Percentiles rank a stretch among this genome's conserved stretches.
These are phyloP conservation scores for Penicillium brevicompactum DNA, from an alignment of 2,329 filamentous ascomycete species.

Conservation along the genomic window DNA sequence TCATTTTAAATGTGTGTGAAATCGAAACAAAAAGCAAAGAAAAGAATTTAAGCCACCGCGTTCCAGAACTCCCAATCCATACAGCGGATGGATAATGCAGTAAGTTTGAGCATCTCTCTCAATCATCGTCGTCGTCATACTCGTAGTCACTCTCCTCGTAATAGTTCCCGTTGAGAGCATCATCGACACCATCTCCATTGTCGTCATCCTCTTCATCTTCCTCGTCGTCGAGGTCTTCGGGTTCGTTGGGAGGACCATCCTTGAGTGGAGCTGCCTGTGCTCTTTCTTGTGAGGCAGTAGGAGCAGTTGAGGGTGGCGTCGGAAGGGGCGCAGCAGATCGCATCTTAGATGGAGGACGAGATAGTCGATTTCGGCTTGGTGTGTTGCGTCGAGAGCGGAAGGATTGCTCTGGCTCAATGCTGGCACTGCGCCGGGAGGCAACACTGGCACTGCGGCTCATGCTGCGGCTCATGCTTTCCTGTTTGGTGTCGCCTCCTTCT, in stretches of 20 bases:
- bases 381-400: conserved; percentile 18
- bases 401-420: conserved; percentile 24
- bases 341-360: conserved; percentile 8
- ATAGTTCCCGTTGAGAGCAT: conserved; percentile 33
- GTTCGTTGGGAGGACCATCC: neutral
- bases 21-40: neutral
- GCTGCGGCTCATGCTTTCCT: conserved; percentile 32
- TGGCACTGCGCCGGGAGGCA: conserved; percentile 32
- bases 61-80: neutral
- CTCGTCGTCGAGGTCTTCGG: neutral
- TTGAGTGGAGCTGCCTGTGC: neutral
- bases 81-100: neutral
- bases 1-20: conserved; percentile 6
- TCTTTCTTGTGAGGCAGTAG: neutral
- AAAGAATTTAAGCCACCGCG: neutral
- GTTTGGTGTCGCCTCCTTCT: conserved; percentile 35
- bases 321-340: neutral
- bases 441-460: conserved; percentile 39
- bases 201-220: conserved; percentile 38
- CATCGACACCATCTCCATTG: conserved; percentile 35
- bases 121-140: conserved; percentile 21
- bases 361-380: conserved; percentile 19
- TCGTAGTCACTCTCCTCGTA: conserved; percentile 25
- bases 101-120: neutral
- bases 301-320: conserved; percentile 2